Conservation (phyloP, 371 early-diverging fungal genomes). For the Mortierella sp. region DNA sequence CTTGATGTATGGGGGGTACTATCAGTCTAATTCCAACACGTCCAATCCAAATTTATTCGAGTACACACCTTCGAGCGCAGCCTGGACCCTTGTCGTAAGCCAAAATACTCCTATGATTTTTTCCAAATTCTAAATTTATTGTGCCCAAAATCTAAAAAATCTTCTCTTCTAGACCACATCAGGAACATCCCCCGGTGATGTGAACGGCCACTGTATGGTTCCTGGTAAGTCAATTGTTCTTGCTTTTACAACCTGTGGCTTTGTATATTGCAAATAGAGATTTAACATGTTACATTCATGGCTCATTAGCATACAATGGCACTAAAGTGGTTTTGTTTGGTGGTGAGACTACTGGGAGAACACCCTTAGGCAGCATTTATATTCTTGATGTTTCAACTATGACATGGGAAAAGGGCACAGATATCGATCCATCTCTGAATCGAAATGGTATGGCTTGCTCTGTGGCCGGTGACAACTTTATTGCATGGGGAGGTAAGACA, state of each 20-base stretch:
- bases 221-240: constrained; percentile 1
- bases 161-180: not conserved
- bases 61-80: not conserved
- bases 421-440: not conserved
- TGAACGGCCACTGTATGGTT: constrained; percentile 8
- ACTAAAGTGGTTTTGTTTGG: constrained; percentile 8
- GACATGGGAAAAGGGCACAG: not conserved
- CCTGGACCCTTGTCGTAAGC: not conserved
- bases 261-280: not conserved
- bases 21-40: not conserved
- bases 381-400: constrained; percentile 2
- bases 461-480: constrained; percentile 3
- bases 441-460: constrained; percentile 3
- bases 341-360: not conserved
- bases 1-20: constrained; percentile 5
- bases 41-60: constrained; percentile 2
- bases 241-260: not conserved
- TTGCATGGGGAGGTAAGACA: constrained; percentile 11
- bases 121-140: not conserved
- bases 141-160: not conserved
- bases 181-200: not conserved
- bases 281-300: not conserved
- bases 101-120: not conserved
- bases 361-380: not conserved
- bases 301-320: constrained; percentile 6